phyloP scores from a whole-genome alignment of 2,329 filamentous ascomycete genomes.

The Phialophora tarda region DNA sequence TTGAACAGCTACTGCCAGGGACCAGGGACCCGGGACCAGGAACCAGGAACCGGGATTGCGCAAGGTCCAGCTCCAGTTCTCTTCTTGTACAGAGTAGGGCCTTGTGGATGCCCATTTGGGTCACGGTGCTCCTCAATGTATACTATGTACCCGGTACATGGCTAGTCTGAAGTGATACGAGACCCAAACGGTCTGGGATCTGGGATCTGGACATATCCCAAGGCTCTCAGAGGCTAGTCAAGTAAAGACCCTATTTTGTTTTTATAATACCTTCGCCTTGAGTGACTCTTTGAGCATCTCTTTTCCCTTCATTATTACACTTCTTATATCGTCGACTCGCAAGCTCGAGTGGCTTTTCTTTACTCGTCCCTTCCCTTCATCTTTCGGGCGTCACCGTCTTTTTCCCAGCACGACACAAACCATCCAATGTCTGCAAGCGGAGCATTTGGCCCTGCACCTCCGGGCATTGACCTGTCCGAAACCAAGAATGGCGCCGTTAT shows the following conservation, averaged over 20 bases:
- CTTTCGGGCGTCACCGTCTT: constrained; percentile 7
- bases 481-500: constrained; percentile 13
- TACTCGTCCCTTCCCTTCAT: constrained; percentile 10
- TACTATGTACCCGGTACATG: constrained; percentile 16
- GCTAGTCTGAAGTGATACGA: constrained; percentile 17
- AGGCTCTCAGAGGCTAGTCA: constrained; percentile 15
- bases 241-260: constrained; percentile 14
- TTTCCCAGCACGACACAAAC: constrained; percentile 11
- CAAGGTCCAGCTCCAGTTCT: constrained; percentile 17
- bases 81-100: constrained; percentile 17
- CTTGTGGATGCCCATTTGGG: constrained; percentile 18
- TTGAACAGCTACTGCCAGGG: constrained; percentile 13
- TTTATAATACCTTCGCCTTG: constrained; percentile 12
- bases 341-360: constrained; percentile 20
- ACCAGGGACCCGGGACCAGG: constrained; percentile 10
- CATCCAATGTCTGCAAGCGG: constrained; percentile 20
- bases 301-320: constrained; percentile 12
- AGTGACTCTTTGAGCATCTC: constrained; percentile 9
- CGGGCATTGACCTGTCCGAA: constrained; percentile 16
- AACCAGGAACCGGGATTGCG: constrained; percentile 18
- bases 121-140: constrained; percentile 15
- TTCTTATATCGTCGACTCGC: constrained; percentile 19
- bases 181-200: constrained; percentile 18
- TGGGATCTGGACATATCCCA: constrained; percentile 16
- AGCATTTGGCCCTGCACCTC: constrained; percentile 15